Evolutionary conservation across 1,139 yeast species (phyloP), one percentile per base, ranked within the genome.

Genomic region (Citeromyces hawaiiensis): DNA sequence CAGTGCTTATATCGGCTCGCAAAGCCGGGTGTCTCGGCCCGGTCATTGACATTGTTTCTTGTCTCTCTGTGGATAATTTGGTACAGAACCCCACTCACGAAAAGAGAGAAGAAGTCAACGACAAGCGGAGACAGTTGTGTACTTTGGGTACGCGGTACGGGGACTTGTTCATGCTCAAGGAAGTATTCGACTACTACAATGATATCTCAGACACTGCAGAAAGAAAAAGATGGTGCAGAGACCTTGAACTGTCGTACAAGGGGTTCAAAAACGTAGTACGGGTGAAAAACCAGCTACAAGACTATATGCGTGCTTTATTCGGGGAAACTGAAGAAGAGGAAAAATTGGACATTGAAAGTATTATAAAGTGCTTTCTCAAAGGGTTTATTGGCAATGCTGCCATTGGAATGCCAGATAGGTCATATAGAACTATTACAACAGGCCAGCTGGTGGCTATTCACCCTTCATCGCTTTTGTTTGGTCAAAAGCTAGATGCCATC

Each of bases 351-450:
- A 69, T 80, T 36, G 72, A 81, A 11, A 56, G 64, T 2, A 66
- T 91, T 4, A 61, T 91, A 40, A 83, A 83, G 54, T 70, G 87
- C 7, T 93, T 93, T 57, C 61, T 93, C 36, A 68, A 71, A 38
- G 98, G 99, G 0, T 91, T 71, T 51, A 70, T 85, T 25, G 70
- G 80, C 42, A 88, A 91, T 55, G 80, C 95, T 0, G 98, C 98
- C 0, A 76, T 91, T 15, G 94, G 96, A 5, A 76, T 85, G 76
- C 96, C 98, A 0, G 98, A 93, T 56, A 70, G 96, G 50, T 82
- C 95, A 3, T 93, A 81, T 60, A 69, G 94, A 53, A 87, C 97
- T 0, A 80, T 87, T 11, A 64, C 78, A 19, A 75, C 81, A 6
- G 94, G 94, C 16, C 87, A 81, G 51, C 63, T 82, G 25, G 76